A percentile compares a stretch with the other conserved stretches of the same genome.
phyloP scores from a whole-genome alignment of 2,329 filamentous ascomycete species.

The Sporothrix brasiliensis region DNA sequence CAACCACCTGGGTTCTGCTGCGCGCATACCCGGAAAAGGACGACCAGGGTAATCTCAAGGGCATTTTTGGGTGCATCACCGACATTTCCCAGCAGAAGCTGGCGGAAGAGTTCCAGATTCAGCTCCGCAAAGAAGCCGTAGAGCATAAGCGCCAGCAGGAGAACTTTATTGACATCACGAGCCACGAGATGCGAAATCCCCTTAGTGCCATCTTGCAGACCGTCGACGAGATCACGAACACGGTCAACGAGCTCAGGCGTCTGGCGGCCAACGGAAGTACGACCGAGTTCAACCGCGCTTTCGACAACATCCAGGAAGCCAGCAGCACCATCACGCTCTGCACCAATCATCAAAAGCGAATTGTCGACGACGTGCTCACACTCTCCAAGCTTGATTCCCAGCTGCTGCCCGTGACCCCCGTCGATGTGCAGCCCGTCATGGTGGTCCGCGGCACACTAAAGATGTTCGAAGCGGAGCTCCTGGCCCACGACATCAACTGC shows the following conservation, averaged over 20 bases:
- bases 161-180: slow-evolving; percentile 75
- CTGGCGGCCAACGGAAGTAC: background rate
- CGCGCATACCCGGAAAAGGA: slow-evolving; percentile 74
- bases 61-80: slow-evolving; percentile 78
- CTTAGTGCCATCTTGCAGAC: slow-evolving; percentile 75
- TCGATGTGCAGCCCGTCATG: slow-evolving; percentile 66
- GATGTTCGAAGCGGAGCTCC: slow-evolving; percentile 77
- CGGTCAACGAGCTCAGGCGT: slow-evolving; percentile 51
- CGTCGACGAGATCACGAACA: slow-evolving; percentile 68
- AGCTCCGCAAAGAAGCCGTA: slow-evolving; percentile 76
- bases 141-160: slow-evolving; percentile 74
- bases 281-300: slow-evolving; percentile 43
- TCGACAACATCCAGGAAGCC: slow-evolving; percentile 67
- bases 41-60: slow-evolving; percentile 65
- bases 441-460: slow-evolving; percentile 69
- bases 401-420: slow-evolving; percentile 70
- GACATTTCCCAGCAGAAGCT: slow-evolving; percentile 86
- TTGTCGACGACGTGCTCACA: slow-evolving; percentile 72
- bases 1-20: slow-evolving; percentile 71
- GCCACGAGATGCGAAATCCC: slow-evolving; percentile 76
- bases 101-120: slow-evolving; percentile 77
- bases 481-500: slow-evolving; percentile 71
- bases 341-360: slow-evolving; percentile 76
- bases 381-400: slow-evolving; percentile 76
- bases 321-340: slow-evolving; percentile 82